Percentiles rank a stretch among this genome's conserved stretches.
Conservation (phyloP, 345 rosid genomes). For the Reutealis trisperma region DNA sequence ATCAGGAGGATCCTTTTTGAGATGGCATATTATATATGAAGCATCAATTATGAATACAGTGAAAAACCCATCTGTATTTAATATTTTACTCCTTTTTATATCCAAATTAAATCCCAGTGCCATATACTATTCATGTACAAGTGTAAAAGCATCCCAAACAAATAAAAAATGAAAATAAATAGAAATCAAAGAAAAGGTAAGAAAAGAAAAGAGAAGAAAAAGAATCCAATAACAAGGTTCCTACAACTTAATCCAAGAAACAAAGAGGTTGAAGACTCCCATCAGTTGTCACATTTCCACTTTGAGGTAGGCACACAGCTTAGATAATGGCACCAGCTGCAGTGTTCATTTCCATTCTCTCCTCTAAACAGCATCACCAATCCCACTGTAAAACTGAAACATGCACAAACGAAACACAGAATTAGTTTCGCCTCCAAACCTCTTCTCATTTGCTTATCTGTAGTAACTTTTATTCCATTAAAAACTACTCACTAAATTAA, state of each 20-base stretch:
- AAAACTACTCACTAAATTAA: neutral
- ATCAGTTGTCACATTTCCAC: constrained; percentile 67
- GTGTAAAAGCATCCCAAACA: constrained; percentile 10
- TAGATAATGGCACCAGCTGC: constrained; percentile 98
- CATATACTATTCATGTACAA: constrained; percentile 20
- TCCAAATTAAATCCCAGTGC: neutral
- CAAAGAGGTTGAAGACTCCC: neutral
- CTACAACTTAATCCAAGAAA: neutral
- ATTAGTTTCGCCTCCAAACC: neutral
- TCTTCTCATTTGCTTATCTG: neutral
- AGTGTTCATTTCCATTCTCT: constrained; percentile 75
- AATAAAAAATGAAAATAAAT: constrained; percentile 28
- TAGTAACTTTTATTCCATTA: neutral
- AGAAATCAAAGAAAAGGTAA: neutral
- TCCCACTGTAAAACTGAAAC: constrained; percentile 62
- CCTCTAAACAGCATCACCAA: constrained; percentile 81
- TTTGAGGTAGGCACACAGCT: constrained; percentile 84
- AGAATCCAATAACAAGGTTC: neutral
- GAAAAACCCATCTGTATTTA: neutral
- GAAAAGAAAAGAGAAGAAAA: neutral
- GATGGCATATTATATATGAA: too few relatives aligned
- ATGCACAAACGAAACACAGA: neutral
- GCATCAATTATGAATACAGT: too few relatives aligned
- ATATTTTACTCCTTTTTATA: neutral
- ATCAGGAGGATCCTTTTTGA: too few relatives aligned